A percentile compares a stretch with the other conserved stretches of the same genome.
Conservation (phyloP, 164 flowering plant genomes). For the Litsea cubeba region DNA sequence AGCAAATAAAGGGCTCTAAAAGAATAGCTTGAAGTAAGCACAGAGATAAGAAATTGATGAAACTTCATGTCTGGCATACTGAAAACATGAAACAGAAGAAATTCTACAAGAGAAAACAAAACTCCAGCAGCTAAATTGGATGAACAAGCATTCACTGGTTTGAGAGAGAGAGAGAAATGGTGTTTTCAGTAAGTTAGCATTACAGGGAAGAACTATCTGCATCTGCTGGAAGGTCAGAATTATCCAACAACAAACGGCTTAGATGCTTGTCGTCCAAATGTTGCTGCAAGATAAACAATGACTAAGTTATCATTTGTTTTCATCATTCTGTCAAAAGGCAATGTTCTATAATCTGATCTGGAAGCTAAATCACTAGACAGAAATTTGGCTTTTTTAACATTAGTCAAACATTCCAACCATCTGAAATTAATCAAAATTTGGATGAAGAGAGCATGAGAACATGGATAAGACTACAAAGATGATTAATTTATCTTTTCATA, state of each 20-base stretch:
- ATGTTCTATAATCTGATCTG: background rate
- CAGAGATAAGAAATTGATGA: background rate
- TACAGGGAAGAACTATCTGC: slow-evolving; percentile 19
- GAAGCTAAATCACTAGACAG: background rate
- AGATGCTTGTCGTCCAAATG: slow-evolving; percentile 79
- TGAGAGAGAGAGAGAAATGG: background rate
- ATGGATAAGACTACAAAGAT: background rate
- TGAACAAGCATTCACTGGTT: background rate
- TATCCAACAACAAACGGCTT: slow-evolving; percentile 57
- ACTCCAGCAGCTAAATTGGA: background rate
- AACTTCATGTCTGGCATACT: background rate
- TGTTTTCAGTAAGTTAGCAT: background rate
- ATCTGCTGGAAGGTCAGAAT: slow-evolving; percentile 18
- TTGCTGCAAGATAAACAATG: slow-evolving; percentile 34
- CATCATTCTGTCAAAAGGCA: background rate
- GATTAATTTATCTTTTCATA: no score
- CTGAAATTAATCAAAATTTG: background rate
- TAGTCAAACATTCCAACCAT: background rate
- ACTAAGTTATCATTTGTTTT: background rate
- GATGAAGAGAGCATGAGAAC: background rate
- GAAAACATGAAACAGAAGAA: background rate
- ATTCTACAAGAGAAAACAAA: background rate
- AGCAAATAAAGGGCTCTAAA: no score
- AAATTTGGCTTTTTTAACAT: no score
- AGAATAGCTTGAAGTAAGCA: no score